Evolutionary conservation across 805 yeast species (phyloP).

Genomic region (Myxozyma geophila): DNA sequence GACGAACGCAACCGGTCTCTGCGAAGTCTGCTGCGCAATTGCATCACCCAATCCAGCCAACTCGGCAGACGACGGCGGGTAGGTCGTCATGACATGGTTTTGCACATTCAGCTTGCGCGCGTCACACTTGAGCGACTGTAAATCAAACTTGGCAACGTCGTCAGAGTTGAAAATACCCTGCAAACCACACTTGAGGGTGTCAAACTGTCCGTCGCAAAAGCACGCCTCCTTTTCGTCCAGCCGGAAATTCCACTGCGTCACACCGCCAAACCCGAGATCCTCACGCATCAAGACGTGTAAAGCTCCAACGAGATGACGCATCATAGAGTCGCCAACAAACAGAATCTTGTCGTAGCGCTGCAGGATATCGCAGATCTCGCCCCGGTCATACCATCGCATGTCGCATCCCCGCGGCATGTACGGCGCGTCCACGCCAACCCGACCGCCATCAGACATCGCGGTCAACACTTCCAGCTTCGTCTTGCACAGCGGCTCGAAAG

Average conservation of each 20-base stretch:
- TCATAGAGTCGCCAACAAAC: slow-evolving; percentile 35
- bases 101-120: slow-evolving; percentile 24
- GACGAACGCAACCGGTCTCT: slow-evolving; percentile 27
- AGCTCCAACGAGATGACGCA: slow-evolving; percentile 38
- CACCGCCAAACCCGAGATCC: slow-evolving; percentile 36
- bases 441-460: slow-evolving; percentile 37
- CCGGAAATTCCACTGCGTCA: slow-evolving; percentile 37
- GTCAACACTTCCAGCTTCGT: slow-evolving; percentile 19
- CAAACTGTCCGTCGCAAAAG: slow-evolving; percentile 37
- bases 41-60: slow-evolving; percentile 30
- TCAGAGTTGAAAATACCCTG: slow-evolving; percentile 37
- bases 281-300: slow-evolving; percentile 33
- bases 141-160: slow-evolving; percentile 34
- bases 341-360: slow-evolving; percentile 29
- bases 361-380: slow-evolving; percentile 31
- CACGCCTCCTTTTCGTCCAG: slow-evolving; percentile 32
- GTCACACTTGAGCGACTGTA: slow-evolving; percentile 29
- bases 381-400: slow-evolving; percentile 36
- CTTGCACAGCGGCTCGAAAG: slow-evolving; percentile 34
- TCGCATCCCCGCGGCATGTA: slow-evolving; percentile 37
- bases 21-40: slow-evolving; percentile 12
- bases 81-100: slow-evolving; percentile 35
- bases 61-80: slow-evolving; percentile 34
- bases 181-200: slow-evolving; percentile 33
- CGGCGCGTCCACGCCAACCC: slow-evolving; percentile 35